A percentile compares a stretch with the other conserved stretches of the same genome.
Conservation (phyloP, 495 filamentous ascomycete genomes). For the Friedmanniomyces simplex region DNA sequence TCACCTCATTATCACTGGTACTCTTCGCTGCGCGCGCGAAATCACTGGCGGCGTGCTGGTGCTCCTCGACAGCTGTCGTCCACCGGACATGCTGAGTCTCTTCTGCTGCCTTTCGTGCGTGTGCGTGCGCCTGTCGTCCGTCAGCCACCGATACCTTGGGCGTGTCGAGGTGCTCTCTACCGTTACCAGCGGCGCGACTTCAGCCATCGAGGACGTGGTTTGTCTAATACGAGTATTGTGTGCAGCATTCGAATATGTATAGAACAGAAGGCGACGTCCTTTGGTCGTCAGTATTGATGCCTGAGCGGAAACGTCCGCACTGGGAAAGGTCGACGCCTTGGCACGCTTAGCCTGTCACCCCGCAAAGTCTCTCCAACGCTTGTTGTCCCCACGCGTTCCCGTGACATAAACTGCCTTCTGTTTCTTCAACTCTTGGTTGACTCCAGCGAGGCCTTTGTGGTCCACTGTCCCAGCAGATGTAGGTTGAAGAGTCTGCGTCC, state of each 20-base stretch:
- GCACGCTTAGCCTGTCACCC: not conserved
- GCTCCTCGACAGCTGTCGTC: conserved; percentile 70
- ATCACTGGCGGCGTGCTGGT: conserved; percentile 79
- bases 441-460: no score
- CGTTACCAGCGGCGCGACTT: conserved; percentile 49
- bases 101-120: conserved; percentile 67
- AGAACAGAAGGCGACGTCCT: no score
- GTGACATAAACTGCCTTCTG: no score
- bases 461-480: no score
- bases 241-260: not conserved
- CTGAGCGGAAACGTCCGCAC: no score
- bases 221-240: not conserved
- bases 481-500: no score
- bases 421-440: no score
- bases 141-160: not conserved
- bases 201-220: conserved; percentile 32
- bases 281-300: no score
- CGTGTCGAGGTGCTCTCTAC: conserved; percentile 29
- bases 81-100: conserved; percentile 66
- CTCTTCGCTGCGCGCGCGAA: conserved; percentile 71
- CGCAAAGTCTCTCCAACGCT: not conserved
- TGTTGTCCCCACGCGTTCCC: not conserved
- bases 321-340: not conserved
- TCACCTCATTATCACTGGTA: conserved; percentile 65
- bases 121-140: conserved; percentile 62